Conservation (phyloP, 2,329 filamentous ascomycete genomes). For the Colletotrichum sp. region DNA sequence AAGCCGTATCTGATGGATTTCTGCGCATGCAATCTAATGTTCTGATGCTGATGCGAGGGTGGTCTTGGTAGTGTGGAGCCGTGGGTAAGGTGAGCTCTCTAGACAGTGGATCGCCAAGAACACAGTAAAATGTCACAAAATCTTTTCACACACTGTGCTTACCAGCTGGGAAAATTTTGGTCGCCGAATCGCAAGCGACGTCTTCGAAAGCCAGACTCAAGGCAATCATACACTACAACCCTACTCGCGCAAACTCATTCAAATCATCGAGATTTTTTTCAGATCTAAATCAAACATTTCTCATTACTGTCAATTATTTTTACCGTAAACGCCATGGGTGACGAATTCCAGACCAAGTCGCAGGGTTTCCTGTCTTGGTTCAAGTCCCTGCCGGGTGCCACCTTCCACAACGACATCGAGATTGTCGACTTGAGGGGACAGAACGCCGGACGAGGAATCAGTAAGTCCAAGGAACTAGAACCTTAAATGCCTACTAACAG, state of each 20-base stretch:
- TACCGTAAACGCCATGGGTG: slow-evolving; percentile 25
- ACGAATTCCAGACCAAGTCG: slow-evolving; percentile 48
- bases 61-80: background rate
- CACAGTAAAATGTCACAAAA: background rate
- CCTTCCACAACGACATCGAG: slow-evolving; percentile 57
- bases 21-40: background rate
- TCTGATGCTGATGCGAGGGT: background rate
- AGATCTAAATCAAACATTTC: background rate
- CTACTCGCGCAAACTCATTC: background rate
- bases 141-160: background rate
- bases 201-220: background rate
- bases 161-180: background rate
- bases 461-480: slow-evolving; percentile 35
- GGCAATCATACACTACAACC: background rate
- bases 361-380: slow-evolving; percentile 60
- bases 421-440: slow-evolving; percentile 57
- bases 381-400: slow-evolving; percentile 53
- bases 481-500: background rate
- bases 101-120: background rate
- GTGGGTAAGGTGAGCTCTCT: background rate
- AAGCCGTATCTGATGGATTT: background rate
- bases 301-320: background rate
- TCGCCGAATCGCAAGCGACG: background rate
- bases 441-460: slow-evolving; percentile 60
- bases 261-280: too few relatives aligned